Conservation (phyloP, 2,329 filamentous ascomycete genomes). For the Setomelanomma holmii region DNA sequence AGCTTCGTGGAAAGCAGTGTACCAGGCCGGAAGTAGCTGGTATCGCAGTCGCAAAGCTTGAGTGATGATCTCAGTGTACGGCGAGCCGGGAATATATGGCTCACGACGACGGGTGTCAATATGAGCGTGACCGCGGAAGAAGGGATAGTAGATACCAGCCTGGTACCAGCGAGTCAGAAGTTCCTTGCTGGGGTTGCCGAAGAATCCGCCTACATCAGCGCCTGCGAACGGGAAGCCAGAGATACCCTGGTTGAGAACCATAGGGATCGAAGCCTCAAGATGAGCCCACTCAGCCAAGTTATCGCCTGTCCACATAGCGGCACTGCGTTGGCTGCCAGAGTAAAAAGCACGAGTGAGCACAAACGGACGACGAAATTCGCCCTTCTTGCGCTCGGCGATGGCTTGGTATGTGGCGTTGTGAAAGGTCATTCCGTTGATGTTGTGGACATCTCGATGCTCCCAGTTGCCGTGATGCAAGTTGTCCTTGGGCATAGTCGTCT, state of each 20-base stretch:
- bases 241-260: slow-evolving; percentile 92
- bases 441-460: slow-evolving; percentile 98
- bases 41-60: slow-evolving; percentile 89
- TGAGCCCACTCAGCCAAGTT: slow-evolving; percentile 95
- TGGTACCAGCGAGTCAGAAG: slow-evolving; percentile 96
- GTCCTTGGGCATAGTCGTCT: slow-evolving; percentile 99
- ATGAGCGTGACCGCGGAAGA: slow-evolving; percentile 96
- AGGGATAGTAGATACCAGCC: slow-evolving; percentile 94
- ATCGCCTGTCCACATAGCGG: slow-evolving; percentile 99
- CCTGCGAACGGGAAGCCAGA: slow-evolving; percentile 93
- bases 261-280: slow-evolving; percentile 86
- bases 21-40: slow-evolving; percentile 89
- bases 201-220: slow-evolving; percentile 97
- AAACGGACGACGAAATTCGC: slow-evolving; percentile 85
- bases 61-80: slow-evolving; percentile 85
- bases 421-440: slow-evolving; percentile 93
- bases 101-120: slow-evolving; percentile 95
- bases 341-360: slow-evolving; percentile 93
- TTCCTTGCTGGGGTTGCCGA: slow-evolving; percentile 93
- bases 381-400: slow-evolving; percentile 82
- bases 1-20: slow-evolving; percentile 94
- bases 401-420: slow-evolving; percentile 93
- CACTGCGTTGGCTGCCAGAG: slow-evolving; percentile 84
- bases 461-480: slow-evolving; percentile 90
- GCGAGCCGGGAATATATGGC: slow-evolving; percentile 85